Evolutionary conservation across 139 green algal species (phyloP).

Genomic region (Micractinium sp.): DNA sequence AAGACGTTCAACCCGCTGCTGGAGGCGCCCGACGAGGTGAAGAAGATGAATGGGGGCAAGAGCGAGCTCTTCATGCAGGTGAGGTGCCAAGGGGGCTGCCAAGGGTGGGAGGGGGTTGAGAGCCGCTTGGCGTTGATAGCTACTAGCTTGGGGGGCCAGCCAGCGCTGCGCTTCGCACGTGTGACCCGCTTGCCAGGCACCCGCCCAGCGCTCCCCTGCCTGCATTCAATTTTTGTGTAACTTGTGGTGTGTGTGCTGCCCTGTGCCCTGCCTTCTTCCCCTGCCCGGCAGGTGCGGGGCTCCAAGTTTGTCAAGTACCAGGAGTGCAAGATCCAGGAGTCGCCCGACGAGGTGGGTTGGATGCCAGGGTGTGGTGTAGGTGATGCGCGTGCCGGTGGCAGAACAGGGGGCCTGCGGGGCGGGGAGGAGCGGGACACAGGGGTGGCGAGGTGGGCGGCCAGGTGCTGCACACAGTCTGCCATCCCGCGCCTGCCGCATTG

Average conservation of each 20-base stretch:
- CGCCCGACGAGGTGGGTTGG: conserved; percentile 48
- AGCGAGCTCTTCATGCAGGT: conserved; percentile 48
- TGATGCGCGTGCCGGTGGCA: neutral
- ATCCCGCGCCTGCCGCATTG: neutral
- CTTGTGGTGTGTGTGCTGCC: neutral
- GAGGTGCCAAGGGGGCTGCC: neutral
- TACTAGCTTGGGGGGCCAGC: neutral
- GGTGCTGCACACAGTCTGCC: no score
- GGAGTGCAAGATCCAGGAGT: conserved; percentile 81
- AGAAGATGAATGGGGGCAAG: conserved; percentile 42
- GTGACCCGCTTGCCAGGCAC: no score
- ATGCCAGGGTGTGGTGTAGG: neutral
- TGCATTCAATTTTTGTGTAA: neutral
- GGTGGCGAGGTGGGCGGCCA: neutral
- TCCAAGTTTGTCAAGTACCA: conserved; percentile 97
- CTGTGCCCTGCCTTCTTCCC: conserved; percentile 4
- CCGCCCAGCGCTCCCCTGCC: neutral
- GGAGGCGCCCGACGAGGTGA: conserved; percentile 37
- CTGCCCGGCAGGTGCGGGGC: conserved; percentile 79
- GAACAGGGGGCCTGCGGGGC: neutral
- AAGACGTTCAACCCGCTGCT: conserved; percentile 85
- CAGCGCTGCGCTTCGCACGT: no score
- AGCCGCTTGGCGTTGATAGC: neutral
- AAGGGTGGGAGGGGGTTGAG: no score
- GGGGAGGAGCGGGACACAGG: neutral